phyloP scores from a whole-genome alignment of 805 yeast species.

The Spathaspora sp. region DNA sequence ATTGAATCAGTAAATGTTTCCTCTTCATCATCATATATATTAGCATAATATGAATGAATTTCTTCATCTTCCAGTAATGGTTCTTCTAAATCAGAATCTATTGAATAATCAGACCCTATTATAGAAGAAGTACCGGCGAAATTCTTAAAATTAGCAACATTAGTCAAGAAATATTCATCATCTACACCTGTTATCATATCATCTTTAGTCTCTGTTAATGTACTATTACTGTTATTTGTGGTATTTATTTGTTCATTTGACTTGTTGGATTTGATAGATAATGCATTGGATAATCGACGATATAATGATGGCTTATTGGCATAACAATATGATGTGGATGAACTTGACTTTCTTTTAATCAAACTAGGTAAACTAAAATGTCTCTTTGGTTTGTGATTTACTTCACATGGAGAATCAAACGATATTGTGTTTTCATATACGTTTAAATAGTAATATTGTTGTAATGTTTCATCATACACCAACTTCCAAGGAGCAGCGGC shows the following conservation, averaged over 20 bases:
- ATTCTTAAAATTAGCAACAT: constrained; percentile 16
- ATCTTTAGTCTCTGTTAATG: neutral
- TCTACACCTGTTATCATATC: constrained; percentile 15
- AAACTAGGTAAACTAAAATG: neutral
- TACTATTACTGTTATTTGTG: neutral
- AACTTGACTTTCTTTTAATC: neutral
- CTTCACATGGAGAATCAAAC: constrained; percentile 46
- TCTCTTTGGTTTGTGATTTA: constrained; percentile 12
- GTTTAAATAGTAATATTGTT: constrained; percentile 41
- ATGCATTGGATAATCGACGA: constrained; percentile 6
- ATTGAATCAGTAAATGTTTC: neutral
- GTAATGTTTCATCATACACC: constrained; percentile 33
- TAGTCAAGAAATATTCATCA: constrained; percentile 26
- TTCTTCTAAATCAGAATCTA: constrained; percentile 3
- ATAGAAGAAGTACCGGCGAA: constrained; percentile 19
- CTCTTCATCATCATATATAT: neutral
- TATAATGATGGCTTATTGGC: constrained; percentile 3
- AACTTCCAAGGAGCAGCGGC: constrained; percentile 14
- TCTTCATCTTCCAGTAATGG: constrained; percentile 12
- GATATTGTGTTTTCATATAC: constrained; percentile 28
- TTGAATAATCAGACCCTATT: neutral
- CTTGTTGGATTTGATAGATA: constrained; percentile 9
- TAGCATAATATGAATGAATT: constrained; percentile 2
- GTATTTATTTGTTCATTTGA: constrained; percentile 6
- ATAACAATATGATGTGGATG: neutral